Base-by-base conservation (phyloP, 1,284 basidiomycete genomes). In the Pholiota adiposa region DNA sequence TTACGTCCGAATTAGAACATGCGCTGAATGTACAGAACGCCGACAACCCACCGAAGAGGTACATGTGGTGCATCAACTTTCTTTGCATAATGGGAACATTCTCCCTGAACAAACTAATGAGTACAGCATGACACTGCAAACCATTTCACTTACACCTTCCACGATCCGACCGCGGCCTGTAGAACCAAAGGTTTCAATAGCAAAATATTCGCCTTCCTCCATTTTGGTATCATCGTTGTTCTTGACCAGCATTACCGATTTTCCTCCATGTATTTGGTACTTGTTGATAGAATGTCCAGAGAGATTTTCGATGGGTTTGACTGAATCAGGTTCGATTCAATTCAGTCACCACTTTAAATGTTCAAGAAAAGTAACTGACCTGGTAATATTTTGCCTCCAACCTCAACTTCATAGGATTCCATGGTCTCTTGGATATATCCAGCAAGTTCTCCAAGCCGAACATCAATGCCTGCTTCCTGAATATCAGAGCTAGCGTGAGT, bases 121-220 rank as follows among this genome's bases (percentile, higher is more conserved):
- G 46, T 43, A 40, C n/a, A 31, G 23, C 29, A 38, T 21, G 18
- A 31, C 21, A 16, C 5, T 12, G 27, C 18, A 33, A 43, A 51
- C 36, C 14, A 27, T 38, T 36, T 9, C 21, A 75, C 85, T 64
- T 66, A 92, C 91, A 63, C 84, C 84, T 70, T 99, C 97, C 12
- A 94, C 82, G n/a, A 98, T 94, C 48, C 89, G 84, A 3, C 97
- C 97, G 43, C 92, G 83, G n/a, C 97, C 97, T 0, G 97, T 99
- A 23, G 92, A 93, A 21, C 97, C 97, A 75, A 99, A 99, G 0
- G 97, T 99, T 77, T 99, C 97, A 64, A 99, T 98, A 14, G 97
- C 97, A 73, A 96, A 99, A 75, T 98, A 97, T 72, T 99, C 97
- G 36, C 96, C 97, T 76, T 99, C 97, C 73, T 99, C 97, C 97